These are phyloP conservation scores for Medicago arabica DNA, from an alignment of 306 rosid genomes.

Conservation along the genomic window DNA sequence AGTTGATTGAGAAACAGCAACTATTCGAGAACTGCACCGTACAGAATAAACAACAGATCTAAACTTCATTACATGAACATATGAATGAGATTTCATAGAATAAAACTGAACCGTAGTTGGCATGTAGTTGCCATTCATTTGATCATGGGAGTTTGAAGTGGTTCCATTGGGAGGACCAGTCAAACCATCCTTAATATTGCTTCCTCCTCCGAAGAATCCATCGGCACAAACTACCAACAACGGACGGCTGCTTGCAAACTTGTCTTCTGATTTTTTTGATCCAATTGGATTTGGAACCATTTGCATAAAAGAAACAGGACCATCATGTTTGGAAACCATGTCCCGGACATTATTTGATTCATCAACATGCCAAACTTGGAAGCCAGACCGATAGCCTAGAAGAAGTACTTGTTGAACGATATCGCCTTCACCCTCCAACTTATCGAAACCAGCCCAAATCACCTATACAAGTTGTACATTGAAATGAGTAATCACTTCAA, in stretches of 20 bases:
- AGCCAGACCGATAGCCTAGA: conserved; percentile 87
- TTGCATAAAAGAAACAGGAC: conserved; percentile 92
- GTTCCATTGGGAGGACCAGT: conserved; percentile 53
- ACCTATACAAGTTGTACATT: conserved; percentile 57
- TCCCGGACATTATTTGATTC: conserved; percentile 86
- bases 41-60: conserved; percentile 84
- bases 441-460: conserved; percentile 96
- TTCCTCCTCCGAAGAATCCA: conserved; percentile 67
- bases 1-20: conserved; percentile 80
- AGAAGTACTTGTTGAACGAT: conserved; percentile 72
- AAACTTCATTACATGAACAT: conserved; percentile 82
- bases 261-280: conserved; percentile 68
- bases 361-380: conserved; percentile 98
- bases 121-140: conserved; percentile 60
- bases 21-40: conserved; percentile 87
- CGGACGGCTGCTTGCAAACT: conserved; percentile 71
- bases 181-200: conserved; percentile 58
- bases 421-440: conserved; percentile 75
- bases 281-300: conserved; percentile 79
- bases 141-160: conserved; percentile 62
- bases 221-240: conserved; percentile 79
- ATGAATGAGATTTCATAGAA: conserved; percentile 86
- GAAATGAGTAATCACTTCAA: conserved; percentile 26
- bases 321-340: conserved; percentile 79
- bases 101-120: conserved; percentile 83